Evolutionary conservation across 2,329 filamentous ascomycete species (phyloP).

Genomic region (Penicillium sp.): DNA sequence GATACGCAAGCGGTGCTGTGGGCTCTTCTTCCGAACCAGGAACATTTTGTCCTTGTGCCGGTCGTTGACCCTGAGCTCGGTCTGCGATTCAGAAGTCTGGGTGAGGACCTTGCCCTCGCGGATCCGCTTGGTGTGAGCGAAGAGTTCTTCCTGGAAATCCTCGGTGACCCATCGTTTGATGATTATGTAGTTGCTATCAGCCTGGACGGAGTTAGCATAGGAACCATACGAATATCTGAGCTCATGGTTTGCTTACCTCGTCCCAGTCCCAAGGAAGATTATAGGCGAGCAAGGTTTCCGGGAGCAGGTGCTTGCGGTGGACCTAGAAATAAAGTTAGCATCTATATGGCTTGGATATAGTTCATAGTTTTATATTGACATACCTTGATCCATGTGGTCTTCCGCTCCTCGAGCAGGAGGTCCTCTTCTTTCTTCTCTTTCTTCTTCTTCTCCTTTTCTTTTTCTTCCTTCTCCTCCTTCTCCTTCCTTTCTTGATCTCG

Average conservation of each 20-base stretch:
- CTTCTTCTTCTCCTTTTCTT: conserved; percentile 27
- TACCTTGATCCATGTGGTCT: conserved; percentile 48
- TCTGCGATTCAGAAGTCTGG: conserved; percentile 37
- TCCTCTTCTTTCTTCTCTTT: conserved; percentile 28
- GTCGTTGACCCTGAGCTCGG: conserved; percentile 45
- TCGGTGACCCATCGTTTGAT: conserved; percentile 74
- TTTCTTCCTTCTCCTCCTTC: conserved; percentile 36
- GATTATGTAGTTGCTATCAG: conserved; percentile 67
- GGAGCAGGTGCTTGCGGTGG: conserved; percentile 47
- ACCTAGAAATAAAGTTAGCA: conserved; percentile 32
- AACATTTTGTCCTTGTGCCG: conserved; percentile 46
- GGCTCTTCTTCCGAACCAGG: conserved; percentile 48
- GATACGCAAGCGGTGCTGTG: conserved; percentile 33
- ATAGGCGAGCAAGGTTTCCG: conserved; percentile 49
- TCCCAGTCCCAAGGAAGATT: conserved; percentile 49
- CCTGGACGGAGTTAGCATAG: conserved; percentile 30
- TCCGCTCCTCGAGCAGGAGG: conserved; percentile 33
- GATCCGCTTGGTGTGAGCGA: conserved; percentile 67
- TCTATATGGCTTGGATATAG: background rate
- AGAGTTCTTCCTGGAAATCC: conserved; percentile 69
- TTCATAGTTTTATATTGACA: background rate
- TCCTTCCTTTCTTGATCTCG: conserved; percentile 34
- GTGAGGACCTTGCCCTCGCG: conserved; percentile 53
- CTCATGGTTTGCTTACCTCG: conserved; percentile 38
- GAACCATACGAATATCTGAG: background rate